Percentiles rank a stretch among this genome's conserved stretches.
Evolutionary conservation across 345 rosid species (phyloP).

Genomic region (Sisymbrium irio): DNA sequence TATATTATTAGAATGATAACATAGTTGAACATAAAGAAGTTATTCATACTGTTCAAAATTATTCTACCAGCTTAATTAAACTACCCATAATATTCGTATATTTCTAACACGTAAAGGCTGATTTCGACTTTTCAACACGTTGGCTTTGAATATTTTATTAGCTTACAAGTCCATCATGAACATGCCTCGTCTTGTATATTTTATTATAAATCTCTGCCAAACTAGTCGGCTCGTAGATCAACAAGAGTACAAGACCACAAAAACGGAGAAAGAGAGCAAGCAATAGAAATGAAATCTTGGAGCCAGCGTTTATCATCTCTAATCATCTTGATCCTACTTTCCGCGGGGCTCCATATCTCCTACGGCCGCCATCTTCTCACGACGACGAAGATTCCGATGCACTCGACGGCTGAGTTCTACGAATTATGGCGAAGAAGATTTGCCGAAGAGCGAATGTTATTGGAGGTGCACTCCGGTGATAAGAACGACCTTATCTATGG

Average conservation of each 20-base stretch:
- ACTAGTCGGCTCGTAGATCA: background rate
- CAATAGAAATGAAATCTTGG: conserved; percentile 11
- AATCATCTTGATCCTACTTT: conserved; percentile 1
- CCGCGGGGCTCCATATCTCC: background rate
- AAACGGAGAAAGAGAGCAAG: background rate
- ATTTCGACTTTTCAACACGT: background rate
- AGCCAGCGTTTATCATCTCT: background rate
- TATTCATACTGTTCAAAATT: too few relatives aligned
- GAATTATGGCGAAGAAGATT: background rate
- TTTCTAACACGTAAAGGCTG: background rate
- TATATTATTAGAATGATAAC: too few relatives aligned
- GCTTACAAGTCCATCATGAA: background rate
- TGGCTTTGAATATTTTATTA: background rate
- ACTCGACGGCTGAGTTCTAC: conserved; percentile 1
- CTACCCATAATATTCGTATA: too few relatives aligned
- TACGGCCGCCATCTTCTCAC: background rate
- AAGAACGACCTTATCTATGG: conserved; percentile 6
- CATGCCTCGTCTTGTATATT: conserved; percentile 11
- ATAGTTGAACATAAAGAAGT: too few relatives aligned
- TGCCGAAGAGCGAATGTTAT: background rate
- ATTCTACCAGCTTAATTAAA: background rate
- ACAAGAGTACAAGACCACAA: background rate
- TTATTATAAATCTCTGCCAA: conserved; percentile 14
- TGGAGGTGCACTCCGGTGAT: conserved; percentile 6
- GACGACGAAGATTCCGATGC: background rate